Evolutionary conservation across 148 eudicot species (phyloP).

Genomic region (Vaccinium macrocarpon): DNA sequence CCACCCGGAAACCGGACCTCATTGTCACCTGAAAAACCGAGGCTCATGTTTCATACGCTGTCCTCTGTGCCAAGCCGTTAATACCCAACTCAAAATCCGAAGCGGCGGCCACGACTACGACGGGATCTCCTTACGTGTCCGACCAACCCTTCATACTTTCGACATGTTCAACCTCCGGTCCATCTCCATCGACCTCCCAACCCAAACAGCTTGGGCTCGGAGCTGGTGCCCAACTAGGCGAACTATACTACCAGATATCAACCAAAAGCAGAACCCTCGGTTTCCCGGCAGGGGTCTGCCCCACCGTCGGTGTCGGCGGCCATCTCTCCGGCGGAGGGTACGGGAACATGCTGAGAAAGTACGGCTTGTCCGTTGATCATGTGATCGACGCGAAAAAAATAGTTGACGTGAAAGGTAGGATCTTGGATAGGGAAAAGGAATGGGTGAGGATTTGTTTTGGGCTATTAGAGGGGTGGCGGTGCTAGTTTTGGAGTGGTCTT

Average conservation of each 20-base stretch:
- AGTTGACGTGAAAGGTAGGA: constrained; percentile 5
- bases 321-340: constrained; percentile 42
- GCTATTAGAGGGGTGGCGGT: constrained; percentile 15
- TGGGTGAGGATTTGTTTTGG: constrained; percentile 25
- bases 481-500: constrained; percentile 17
- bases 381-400: constrained; percentile 24
- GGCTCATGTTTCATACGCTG: constrained; percentile 21
- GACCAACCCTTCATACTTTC: constrained; percentile 12
- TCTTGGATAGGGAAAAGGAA: constrained; percentile 5
- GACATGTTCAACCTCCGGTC: constrained; percentile 16
- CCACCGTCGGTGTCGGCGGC: constrained; percentile 42
- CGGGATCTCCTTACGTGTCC: constrained; percentile 17
- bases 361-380: constrained; percentile 38
- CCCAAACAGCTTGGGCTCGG: constrained; percentile 12
- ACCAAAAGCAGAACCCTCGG: constrained; percentile 23
- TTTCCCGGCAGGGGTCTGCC: constrained; percentile 42
- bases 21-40: constrained; percentile 21
- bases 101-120: constrained; percentile 24
- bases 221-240: constrained; percentile 18
- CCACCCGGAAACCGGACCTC: constrained; percentile 28
- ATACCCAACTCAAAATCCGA: constrained; percentile 14
- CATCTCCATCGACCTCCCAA: neutral
- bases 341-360: constrained; percentile 40
- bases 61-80: constrained; percentile 14
- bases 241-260: constrained; percentile 23